phyloP scores from a whole-genome alignment of 2,329 filamentous ascomycete species.

The Coniella lustricola region DNA sequence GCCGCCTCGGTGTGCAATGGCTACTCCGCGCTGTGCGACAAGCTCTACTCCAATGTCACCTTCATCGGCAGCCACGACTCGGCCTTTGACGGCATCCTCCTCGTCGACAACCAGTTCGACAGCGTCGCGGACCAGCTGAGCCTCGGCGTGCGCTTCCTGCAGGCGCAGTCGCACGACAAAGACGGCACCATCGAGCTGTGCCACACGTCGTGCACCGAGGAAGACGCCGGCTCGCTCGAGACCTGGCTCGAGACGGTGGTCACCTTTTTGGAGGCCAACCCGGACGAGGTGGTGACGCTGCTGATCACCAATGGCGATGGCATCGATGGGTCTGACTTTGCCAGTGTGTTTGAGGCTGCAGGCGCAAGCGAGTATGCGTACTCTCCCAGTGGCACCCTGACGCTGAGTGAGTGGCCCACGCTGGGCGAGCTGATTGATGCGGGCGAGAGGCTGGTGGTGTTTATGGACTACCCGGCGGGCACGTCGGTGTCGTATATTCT shows the following conservation, averaged over 20 bases:
- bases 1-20: constrained; percentile 46
- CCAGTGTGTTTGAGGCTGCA: constrained; percentile 44
- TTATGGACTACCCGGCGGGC: constrained; percentile 39
- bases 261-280: constrained; percentile 52
- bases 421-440: constrained; percentile 56
- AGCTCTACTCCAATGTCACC: constrained; percentile 51
- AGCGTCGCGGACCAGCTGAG: constrained; percentile 51
- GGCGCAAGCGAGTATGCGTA: constrained; percentile 55
- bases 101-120: constrained; percentile 53
- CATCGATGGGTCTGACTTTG: constrained; percentile 48
- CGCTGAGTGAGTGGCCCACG: constrained; percentile 58
- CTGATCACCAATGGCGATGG: constrained; percentile 56
- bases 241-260: constrained; percentile 51
- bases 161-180: constrained; percentile 54
- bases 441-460: constrained; percentile 61
- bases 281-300: constrained; percentile 55
- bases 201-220: constrained; percentile 54
- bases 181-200: constrained; percentile 50
- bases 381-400: constrained; percentile 34
- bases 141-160: constrained; percentile 56
- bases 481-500: constrained; percentile 52
- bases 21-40: constrained; percentile 45
- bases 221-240: constrained; percentile 51
- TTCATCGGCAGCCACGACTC: constrained; percentile 59
- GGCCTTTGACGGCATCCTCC: constrained; percentile 51